Evolutionary conservation across 179 eudicot genomes (phyloP).

Genomic region (Patellifolia procumbens): DNA sequence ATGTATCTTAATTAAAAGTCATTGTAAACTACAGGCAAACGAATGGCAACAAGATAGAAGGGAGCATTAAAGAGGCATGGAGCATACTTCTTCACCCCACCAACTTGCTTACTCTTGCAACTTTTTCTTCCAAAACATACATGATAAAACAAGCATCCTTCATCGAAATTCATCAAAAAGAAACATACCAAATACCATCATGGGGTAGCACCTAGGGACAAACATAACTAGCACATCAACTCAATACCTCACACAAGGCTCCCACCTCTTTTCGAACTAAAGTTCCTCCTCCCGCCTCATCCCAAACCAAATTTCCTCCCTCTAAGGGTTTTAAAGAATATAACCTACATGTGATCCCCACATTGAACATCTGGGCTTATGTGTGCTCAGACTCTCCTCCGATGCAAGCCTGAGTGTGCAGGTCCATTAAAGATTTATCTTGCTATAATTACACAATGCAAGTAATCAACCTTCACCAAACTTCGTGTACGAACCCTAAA

Average conservation of each 20-base stretch:
- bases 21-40: not conserved
- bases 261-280: too few species aligned
- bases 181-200: not conserved
- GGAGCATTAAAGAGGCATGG: not conserved
- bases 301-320: not conserved
- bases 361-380: too few species aligned
- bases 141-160: not conserved
- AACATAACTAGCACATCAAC: not conserved
- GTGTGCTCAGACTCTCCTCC: too few species aligned
- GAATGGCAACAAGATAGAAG: not conserved
- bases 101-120: not conserved
- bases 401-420: too few species aligned
- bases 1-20: not conserved
- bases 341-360: too few species aligned
- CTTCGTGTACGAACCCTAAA: not conserved
- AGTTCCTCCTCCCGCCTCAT: too few species aligned
- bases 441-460: not conserved
- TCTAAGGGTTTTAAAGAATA: not conserved
- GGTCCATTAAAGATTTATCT: too few species aligned
- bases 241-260: not conserved
- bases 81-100: not conserved
- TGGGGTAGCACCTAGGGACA: not conserved
- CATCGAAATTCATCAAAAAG: not conserved
- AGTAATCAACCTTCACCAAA: not conserved
- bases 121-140: not conserved